phyloP scores from a whole-genome alignment of 2,329 filamentous ascomycete species.

The Talaromyces sp. region DNA sequence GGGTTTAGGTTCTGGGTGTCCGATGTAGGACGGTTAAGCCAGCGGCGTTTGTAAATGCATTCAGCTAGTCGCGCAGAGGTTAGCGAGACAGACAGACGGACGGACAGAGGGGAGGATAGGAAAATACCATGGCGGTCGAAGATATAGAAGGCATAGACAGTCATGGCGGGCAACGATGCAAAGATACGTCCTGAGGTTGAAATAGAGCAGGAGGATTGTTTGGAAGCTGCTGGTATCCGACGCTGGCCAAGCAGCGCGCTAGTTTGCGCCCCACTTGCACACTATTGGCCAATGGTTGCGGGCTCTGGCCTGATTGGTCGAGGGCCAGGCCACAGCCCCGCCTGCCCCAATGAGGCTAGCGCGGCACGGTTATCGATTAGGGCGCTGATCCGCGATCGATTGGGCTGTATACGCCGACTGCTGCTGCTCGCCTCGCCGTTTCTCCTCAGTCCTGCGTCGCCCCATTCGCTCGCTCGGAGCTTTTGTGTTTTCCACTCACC shows the following conservation, averaged over 20 bases:
- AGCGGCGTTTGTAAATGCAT: slow-evolving; percentile 91
- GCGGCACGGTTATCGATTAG: background rate
- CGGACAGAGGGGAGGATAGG: slow-evolving; percentile 21
- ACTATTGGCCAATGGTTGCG: background rate
- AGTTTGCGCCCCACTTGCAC: background rate
- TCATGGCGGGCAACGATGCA: slow-evolving; percentile 57
- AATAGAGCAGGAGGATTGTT: background rate
- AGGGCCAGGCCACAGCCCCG: background rate
- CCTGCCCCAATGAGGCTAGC: background rate
- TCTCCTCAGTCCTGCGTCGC: background rate
- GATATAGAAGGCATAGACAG: slow-evolving; percentile 96
- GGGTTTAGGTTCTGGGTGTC: slow-evolving; percentile 44
- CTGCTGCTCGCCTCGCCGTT: background rate
- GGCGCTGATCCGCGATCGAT: background rate
- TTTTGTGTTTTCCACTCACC: background rate
- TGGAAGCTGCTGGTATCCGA: background rate
- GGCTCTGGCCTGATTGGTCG: background rate
- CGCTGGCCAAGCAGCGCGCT: background rate
- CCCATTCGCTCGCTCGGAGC: background rate
- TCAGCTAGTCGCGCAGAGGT: slow-evolving; percentile 60
- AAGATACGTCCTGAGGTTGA: background rate
- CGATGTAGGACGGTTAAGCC: slow-evolving; percentile 57
- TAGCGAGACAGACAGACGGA: background rate
- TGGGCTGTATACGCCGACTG: background rate
- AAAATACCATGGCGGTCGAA: slow-evolving; percentile 90